Evolutionary conservation across 1,284 basidiomycete genomes (phyloP), one percentile per base, ranked within the genome.

Genomic region (Apiotrichum laibachii): DNA sequence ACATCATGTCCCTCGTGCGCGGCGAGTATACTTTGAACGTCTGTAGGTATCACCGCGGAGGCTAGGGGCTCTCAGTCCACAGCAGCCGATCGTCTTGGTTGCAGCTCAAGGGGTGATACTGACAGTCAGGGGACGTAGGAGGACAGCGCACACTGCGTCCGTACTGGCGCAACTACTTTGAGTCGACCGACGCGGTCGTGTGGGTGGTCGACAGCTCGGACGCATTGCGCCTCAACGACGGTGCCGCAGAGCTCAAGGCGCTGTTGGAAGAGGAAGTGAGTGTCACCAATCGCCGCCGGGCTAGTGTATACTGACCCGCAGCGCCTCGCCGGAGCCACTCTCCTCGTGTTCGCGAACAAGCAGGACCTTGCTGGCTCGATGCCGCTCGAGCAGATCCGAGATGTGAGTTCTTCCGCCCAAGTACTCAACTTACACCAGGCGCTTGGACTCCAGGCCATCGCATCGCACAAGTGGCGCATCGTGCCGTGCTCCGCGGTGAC

Each of bases 91-190:
- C 26, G 26, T 3, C 26, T 16, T 26, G 15, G 18, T 33, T 10
- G 9, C 47, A 19, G 21, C 35, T 46, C 10, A 11, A 16, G 6
- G 2, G 15, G 8, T 15, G 37, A 16, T 12, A 11, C 16, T 19
- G 21, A 9, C 39, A 5, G 18, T 12, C 64, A 92, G 94, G 95
- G 96, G 96, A 99, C 75, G 92, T 99, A 37, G 96, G 96, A 33
- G 96, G 96, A 13, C 96, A 99, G 77, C 85, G 88, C 55, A 95
- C 92, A 0, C 85, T 99, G 46, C 84, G 96, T 22, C 94, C 96
- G 2, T 99, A 99, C 77, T 99, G 96, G 96, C 83, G 92, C 37
- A 99, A 99, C 78, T 99, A 99, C 80, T 99, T 99, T 71, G 96
- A 99, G 77, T 89, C 93, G 77, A 99, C 96, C 7, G 96, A 99